phyloP scores from a whole-genome alignment of 768 basidiomycete genomes.

The Wakefieldia striispora region DNA sequence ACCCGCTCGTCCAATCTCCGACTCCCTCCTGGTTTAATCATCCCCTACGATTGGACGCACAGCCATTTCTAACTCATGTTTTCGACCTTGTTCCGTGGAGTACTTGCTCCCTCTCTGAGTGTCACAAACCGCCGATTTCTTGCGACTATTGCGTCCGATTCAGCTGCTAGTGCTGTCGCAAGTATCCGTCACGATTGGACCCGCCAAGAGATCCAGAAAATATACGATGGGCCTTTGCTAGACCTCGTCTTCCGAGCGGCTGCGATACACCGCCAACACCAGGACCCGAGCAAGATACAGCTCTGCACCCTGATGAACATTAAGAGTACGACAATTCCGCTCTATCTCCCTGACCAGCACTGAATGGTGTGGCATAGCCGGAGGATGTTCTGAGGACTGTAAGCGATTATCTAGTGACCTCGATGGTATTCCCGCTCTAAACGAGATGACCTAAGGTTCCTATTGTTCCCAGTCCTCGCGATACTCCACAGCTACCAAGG shows the following conservation, averaged over 20 bases:
- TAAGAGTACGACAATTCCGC: conserved; percentile 66
- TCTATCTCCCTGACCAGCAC: conserved; percentile 21
- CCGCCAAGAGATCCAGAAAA: conserved; percentile 74
- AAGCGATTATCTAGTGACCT: conserved; percentile 29
- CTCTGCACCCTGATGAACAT: conserved; percentile 98
- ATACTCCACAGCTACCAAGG: conserved; percentile 85
- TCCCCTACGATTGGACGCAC: too few relatives aligned
- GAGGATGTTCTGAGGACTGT: conserved; percentile 97
- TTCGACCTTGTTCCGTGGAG: conserved; percentile 3
- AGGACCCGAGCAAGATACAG: conserved; percentile 89
- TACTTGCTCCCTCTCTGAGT: conserved; percentile 8
- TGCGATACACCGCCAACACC: conserved; percentile 77
- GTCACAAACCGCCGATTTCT: conserved; percentile 44
- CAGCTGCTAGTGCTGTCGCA: not conserved
- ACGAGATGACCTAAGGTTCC: conserved; percentile 54
- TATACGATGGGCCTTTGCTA: conserved; percentile 84
- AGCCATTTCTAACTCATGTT: conserved; percentile 11
- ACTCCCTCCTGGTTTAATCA: too few relatives aligned
- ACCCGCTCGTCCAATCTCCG: too few relatives aligned
- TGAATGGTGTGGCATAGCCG: conserved; percentile 50
- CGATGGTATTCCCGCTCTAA: not conserved
- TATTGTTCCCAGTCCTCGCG: conserved; percentile 98
- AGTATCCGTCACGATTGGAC: conserved; percentile 65
- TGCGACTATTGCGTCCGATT: conserved; percentile 49
- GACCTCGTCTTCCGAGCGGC: conserved; percentile 89